A percentile compares a stretch with the other conserved stretches of the same genome.
These are phyloP conservation scores for Salix udensis DNA, from an alignment of 345 rosid genomes.

Conservation along the genomic window DNA sequence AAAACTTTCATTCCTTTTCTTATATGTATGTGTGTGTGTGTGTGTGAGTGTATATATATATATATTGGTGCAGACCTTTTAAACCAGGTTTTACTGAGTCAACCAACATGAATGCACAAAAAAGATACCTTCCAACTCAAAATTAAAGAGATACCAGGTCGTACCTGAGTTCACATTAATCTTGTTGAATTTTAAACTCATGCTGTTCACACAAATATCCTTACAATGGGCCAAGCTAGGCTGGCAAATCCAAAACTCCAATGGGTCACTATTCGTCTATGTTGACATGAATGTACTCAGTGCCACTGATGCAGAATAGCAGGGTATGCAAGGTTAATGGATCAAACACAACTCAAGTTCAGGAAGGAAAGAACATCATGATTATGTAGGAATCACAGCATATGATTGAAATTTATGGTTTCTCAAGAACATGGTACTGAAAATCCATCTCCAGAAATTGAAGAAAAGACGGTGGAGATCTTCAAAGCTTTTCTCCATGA, in stretches of 20 bases:
- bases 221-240: background rate
- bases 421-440: background rate
- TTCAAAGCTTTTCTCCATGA: background rate
- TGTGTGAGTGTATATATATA: no score
- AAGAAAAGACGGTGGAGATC: background rate
- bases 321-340: background rate
- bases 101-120: background rate
- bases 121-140: background rate
- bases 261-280: background rate
- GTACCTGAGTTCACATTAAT: conserved; percentile 4
- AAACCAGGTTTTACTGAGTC: background rate
- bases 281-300: background rate
- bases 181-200: background rate
- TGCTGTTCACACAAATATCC: background rate
- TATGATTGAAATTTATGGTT: background rate
- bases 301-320: background rate
- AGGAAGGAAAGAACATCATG: background rate
- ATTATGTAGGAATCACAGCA: background rate
- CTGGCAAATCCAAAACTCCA: conserved; percentile 3
- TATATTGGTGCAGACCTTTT: no score
- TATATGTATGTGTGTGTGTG: no score
- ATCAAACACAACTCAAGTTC: background rate
- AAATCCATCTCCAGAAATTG: background rate
- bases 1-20: no score
- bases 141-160: background rate